Base-by-base conservation (phyloP, 345 rosid species). In the Dovyalis caffra region DNA sequence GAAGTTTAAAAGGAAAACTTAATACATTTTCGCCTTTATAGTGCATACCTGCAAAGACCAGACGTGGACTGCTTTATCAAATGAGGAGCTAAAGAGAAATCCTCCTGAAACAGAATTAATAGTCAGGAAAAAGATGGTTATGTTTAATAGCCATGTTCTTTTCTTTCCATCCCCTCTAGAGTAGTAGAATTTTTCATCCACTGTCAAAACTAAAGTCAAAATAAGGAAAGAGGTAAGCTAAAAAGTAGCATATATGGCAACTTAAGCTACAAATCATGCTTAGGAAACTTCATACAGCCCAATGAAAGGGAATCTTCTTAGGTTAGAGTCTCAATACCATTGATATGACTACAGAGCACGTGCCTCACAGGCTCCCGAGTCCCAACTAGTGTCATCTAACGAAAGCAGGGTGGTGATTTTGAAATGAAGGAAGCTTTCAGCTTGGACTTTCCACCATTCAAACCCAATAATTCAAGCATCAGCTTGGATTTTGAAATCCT, bases 1-100 rank as follows among this genome's bases (percentile, higher is more conserved):
- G n/a, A 71, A 68, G 40, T 68, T 53, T 35, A 66, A 35, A 6
- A 18, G 10, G 20, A 45, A 12, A 31, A 12, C 23, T 61, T 12
- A 69, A 66, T 29, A 49, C 58, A 71, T n/a, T 67, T 70, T 40
- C 62, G 33, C 35, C 58, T 63, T 69, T 57, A 20, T 25, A 73
- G 76, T 37, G 6, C 51, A 35, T 88, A 95, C 99, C 97, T 92
- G 88, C 74, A 92, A 76, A 70, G 97, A 92, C 99, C 99, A 95
- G 29, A 91, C 76, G n/a, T 70, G 85, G 78, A 95, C 86, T 37
- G 88, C 81, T 85, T 84, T 95, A 83, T 95, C 97, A 78, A 87
- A 87, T 4, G 97, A 92, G 63, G 92, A 88, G 94, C 97, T 92
- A 75, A 90, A 89, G 76, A 95, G 82, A 80, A 86, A 92, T 26